Evolutionary conservation across 345 rosid species (phyloP).

Genomic region (Salix koriyanagi): DNA sequence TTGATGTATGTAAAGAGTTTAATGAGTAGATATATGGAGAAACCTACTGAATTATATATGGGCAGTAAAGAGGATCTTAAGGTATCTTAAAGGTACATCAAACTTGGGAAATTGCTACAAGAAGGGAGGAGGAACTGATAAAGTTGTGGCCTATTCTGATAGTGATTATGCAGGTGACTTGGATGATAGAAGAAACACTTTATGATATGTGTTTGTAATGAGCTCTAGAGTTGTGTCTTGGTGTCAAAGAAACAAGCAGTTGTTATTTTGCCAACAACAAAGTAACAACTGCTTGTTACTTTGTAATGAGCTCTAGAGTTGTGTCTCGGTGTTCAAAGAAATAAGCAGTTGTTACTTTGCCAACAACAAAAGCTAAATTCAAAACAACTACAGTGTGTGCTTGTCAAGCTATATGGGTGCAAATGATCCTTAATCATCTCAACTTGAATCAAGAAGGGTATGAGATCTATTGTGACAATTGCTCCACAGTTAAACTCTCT

Average conservation of each 20-base stretch:
- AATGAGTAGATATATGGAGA: not conserved
- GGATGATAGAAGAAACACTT: not conserved
- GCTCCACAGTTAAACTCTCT: not conserved
- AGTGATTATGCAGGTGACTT: not conserved
- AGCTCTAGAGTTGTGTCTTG: not conserved
- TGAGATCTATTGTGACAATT: not conserved
- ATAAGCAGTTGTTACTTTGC: not conserved
- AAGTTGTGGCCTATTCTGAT: not conserved
- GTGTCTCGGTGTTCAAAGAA: not conserved
- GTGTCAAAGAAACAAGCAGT: too few relatives aligned
- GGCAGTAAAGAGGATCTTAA: not conserved
- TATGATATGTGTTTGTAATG: not conserved
- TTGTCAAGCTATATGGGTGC: too few relatives aligned
- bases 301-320: not conserved
- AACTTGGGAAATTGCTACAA: not conserved
- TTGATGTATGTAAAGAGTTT: not conserved
- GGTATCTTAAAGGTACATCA: not conserved
- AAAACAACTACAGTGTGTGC: too few relatives aligned
- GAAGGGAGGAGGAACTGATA: not conserved
- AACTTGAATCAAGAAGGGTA: not conserved
- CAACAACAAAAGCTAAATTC: too few relatives aligned
- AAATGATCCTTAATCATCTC: not conserved
- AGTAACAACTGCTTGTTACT: too few relatives aligned
- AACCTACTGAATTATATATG: not conserved
- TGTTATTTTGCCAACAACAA: too few relatives aligned